Conservation (phyloP, 2,329 filamentous ascomycete species). For the Aspergillus eucalypticola region DNA sequence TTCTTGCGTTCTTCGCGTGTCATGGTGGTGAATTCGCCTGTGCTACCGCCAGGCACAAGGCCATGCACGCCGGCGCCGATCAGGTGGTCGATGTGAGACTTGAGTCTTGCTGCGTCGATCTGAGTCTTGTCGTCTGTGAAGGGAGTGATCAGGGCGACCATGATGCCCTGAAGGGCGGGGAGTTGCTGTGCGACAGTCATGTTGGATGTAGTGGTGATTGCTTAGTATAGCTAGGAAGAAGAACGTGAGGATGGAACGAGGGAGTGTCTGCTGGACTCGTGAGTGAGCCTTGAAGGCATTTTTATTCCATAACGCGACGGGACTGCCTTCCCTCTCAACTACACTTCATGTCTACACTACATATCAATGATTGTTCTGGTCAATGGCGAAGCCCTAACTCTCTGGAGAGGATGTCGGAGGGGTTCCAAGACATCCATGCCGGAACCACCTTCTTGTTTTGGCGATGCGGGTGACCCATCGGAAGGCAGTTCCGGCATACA, state of each 20-base stretch:
- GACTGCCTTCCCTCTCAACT: background rate
- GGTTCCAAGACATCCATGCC: background rate
- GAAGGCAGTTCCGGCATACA: background rate
- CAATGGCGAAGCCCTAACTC: background rate
- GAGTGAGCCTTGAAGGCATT: background rate
- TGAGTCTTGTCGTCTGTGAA: slow-evolving; percentile 46
- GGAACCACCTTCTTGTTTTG: background rate
- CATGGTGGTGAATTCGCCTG: slow-evolving; percentile 53
- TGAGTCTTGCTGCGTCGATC: slow-evolving; percentile 44
- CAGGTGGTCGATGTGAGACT: slow-evolving; percentile 50
- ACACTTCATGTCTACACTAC: background rate
- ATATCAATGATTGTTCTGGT: no score
- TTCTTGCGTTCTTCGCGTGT: slow-evolving; percentile 49
- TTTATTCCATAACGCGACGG: background rate
- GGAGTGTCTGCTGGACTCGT: background rate
- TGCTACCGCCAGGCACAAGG: slow-evolving; percentile 54
- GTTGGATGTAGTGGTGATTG: background rate
- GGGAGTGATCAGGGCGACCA: slow-evolving; percentile 53
- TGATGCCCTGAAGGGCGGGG: slow-evolving; percentile 40
- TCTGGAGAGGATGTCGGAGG: no score
- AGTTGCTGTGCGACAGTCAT: slow-evolving; percentile 14
- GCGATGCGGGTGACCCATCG: background rate
- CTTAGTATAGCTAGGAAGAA: background rate
- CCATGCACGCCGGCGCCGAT: slow-evolving; percentile 51
- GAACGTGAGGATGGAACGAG: background rate